phyloP scores from a whole-genome alignment of 345 rosid species.

The Syzygium aqueum region DNA sequence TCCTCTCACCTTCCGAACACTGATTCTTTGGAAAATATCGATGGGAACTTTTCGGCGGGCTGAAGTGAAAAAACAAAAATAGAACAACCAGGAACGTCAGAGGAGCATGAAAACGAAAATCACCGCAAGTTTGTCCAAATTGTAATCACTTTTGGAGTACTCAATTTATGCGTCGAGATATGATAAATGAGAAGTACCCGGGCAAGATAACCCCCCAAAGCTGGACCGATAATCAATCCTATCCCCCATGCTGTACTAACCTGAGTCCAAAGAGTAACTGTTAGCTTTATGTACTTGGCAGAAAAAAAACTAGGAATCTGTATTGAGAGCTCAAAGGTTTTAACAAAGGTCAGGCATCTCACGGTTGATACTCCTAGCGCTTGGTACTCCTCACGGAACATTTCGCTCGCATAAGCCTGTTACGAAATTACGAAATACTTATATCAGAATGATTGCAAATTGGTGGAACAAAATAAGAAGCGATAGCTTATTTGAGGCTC shows the following conservation, averaged over 20 bases:
- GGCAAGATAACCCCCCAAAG: constrained; percentile 83
- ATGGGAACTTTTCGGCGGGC: constrained; percentile 87
- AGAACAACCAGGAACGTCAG: background rate
- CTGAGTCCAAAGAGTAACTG: constrained; percentile 19
- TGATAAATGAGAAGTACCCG: constrained; percentile 38
- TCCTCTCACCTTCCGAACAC: constrained; percentile 58
- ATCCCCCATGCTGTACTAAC: constrained; percentile 95
- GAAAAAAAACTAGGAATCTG: background rate
- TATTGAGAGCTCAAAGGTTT: background rate
- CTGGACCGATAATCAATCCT: constrained; percentile 95
- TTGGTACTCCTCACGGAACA: constrained; percentile 66
- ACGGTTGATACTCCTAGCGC: constrained; percentile 79
- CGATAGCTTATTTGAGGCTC: background rate
- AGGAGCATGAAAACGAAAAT: background rate
- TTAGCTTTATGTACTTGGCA: background rate
- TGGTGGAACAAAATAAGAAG: background rate
- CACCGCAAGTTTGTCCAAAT: background rate
- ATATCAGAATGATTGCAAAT: background rate
- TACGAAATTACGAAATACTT: background rate
- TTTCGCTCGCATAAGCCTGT: constrained; percentile 87
- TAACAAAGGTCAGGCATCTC: constrained; percentile 11
- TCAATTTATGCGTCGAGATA: background rate
- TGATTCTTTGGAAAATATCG: constrained; percentile 52
- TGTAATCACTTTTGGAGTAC: background rate
- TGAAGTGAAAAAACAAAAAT: constrained; percentile 26